Base-by-base conservation (phyloP, 2,329 filamentous ascomycete species). In the Hypoxylon sp. region DNA sequence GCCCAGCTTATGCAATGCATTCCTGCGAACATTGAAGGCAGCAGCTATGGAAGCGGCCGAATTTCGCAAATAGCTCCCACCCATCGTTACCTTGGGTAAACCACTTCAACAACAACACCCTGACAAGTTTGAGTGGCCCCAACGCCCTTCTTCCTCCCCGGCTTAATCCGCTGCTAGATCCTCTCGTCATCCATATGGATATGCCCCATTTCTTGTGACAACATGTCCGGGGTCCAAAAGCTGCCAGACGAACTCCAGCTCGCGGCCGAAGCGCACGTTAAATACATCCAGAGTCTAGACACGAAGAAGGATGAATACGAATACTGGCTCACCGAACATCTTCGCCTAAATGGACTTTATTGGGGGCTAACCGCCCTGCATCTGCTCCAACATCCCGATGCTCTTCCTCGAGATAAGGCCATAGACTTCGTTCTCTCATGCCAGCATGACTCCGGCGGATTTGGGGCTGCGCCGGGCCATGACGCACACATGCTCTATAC, bases 401-500 rank as follows among this genome's bases (percentile, higher is more conserved):
- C 92, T 2, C 88, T 99, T 8, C 92, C 95, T 10, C 89, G 93
- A 60, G 86, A 90, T 59, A 90, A 93, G 69, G 92, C 96, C 25
- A 91, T 99, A 76, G 89, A 95, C 73, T 99, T 97, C 81, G 92
- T 98, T n/a, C 87, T 98, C 56, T 95, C 92, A n/a, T 99, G 96
- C 75, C 91, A 97, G 82, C 91, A 94, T 78, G 90, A 93, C 0
- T 92, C 86, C 77, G 96, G 96, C 54, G 96, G 96, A 13, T 98
- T 99, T 78, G 95, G 95, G 53, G 95, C 96, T 60, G 95, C 95
- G 11, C 96, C 96, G 0, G 92, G 93, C 5, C 96, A 99, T 79
- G 96, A 99, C 82, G 90, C 95, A 27, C 96, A 99, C 80, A 93
- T 99, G 89, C 88, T 98, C 58, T 98, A 95, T 79, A 99, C 96